Conservation (phyloP, 257 asterid genomes). For the Verbena officinalis region DNA sequence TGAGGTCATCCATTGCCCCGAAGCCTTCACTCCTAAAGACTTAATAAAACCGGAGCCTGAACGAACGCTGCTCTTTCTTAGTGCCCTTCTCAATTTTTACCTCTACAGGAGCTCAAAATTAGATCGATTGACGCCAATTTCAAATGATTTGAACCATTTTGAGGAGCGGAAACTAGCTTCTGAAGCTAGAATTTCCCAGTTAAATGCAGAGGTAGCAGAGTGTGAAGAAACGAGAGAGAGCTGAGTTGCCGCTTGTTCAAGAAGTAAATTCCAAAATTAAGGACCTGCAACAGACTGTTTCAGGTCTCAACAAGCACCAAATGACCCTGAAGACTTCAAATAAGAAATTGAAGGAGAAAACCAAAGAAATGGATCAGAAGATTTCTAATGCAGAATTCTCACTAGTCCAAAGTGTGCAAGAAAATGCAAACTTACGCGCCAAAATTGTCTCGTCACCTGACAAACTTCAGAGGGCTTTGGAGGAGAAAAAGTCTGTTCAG, state of each 20-base stretch:
- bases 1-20: conserved; percentile 58
- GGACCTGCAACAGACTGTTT: conserved; percentile 66
- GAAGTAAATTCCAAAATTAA: conserved; percentile 59
- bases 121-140: conserved; percentile 46
- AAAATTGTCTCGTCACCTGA: conserved; percentile 96
- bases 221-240: conserved; percentile 56
- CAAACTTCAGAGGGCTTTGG: conserved; percentile 88
- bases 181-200: conserved; percentile 60
- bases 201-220: conserved; percentile 62
- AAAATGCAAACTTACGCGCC: conserved; percentile 81
- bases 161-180: conserved; percentile 53
- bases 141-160: conserved; percentile 53
- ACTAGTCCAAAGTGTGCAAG: conserved; percentile 73
- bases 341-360: conserved; percentile 71
- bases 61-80: conserved; percentile 68
- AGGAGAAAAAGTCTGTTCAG: conserved; percentile 65
- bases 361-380: conserved; percentile 80
- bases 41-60: conserved; percentile 78
- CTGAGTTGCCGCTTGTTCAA: conserved; percentile 70
- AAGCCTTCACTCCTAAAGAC: conserved; percentile 60
- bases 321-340: conserved; percentile 59
- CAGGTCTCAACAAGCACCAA: conserved; percentile 77
- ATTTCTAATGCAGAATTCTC: conserved; percentile 77
- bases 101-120: conserved; percentile 62
- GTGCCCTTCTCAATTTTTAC: conserved; percentile 79